Base-by-base conservation (phyloP, 2,329 filamentous ascomycete genomes). In the Stemphylium lycopersici region DNA sequence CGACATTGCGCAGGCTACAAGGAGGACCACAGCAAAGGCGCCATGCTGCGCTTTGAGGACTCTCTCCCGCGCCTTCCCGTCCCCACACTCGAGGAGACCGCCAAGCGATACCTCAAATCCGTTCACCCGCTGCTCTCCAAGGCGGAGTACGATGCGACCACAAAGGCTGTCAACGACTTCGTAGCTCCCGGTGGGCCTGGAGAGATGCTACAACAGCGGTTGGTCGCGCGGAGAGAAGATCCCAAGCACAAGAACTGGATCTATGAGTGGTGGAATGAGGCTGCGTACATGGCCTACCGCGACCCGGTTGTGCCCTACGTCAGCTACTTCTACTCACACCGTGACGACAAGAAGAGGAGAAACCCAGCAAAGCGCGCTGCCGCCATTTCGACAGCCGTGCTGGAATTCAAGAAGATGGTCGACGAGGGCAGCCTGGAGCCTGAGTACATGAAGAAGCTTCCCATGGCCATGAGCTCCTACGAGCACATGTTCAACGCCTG, bases 321-420 rank as follows among this genome's bases (percentile, higher is more conserved):
- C 71, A 96, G 91, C 78, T 99, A 99, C 84, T 99, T 99, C 81
- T 99, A 99, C 82, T 97, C 93, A 50, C 93, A 98, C 81, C 87
- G 91, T 65, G 95, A 99, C 77, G 96, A 99, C 78, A 87, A 91
- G 66, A 85, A 88, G 72, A 87, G 93, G 63, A 87, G 92, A 59
- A 87, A 97, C 76, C 95, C 95, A 0, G 88, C 90, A 59, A 96
- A 96, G 83, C 90, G 95, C 61, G 95, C 95, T 3, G 95, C 95
- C 3, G 93, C 93, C 61, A 89, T 99, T 63, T 87, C 90, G 1
- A 91, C 90, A 1, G 89, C 91, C 6, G 89, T 87, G 1, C 84
- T 99, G 34, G 91, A 96, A 73, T 99, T 99, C 83, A 96, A 97
- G 85, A 90, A 88, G 77, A 87, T 92, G 79, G 93, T 98, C 16